A percentile compares a stretch with the other conserved stretches of the same genome.
These are phyloP conservation scores for Chaetothyriales sp. DNA, from an alignment of 2,329 filamentous ascomycete species.

Conservation along the genomic window DNA sequence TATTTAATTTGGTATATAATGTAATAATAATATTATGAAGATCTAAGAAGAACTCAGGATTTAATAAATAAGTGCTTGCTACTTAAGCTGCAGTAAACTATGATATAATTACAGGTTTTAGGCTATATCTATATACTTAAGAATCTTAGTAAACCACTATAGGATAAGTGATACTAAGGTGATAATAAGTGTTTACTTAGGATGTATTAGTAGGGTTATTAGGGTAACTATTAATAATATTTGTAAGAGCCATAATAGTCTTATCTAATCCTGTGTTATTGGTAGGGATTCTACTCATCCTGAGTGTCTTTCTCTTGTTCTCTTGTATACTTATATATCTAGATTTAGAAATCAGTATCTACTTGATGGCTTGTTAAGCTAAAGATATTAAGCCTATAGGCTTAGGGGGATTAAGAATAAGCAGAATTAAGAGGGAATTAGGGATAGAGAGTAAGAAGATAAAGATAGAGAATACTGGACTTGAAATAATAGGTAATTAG, in stretches of 20 bases:
- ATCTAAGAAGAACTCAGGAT: slow-evolving; percentile 7
- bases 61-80: slow-evolving; percentile 12
- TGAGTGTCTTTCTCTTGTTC: slow-evolving; percentile 11
- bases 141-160: slow-evolving; percentile 26
- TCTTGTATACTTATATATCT: slow-evolving; percentile 9
- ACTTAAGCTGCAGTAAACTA: slow-evolving; percentile 19
- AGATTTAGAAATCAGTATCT: slow-evolving; percentile 7
- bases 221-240: slow-evolving; percentile 24
- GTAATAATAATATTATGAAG: slow-evolving; percentile 23
- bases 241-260: slow-evolving; percentile 19
- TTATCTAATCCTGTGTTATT: slow-evolving; percentile 30
- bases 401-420: no score
- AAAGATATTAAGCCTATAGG: no score
- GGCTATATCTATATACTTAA: slow-evolving; percentile 20
- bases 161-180: slow-evolving; percentile 22
- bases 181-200: slow-evolving; percentile 28
- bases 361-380: background rate
- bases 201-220: slow-evolving; percentile 6
- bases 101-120: slow-evolving; percentile 7
- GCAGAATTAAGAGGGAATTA: no score
- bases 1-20: slow-evolving; percentile 26
- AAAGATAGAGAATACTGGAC: no score
- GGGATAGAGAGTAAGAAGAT: no score
- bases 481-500: no score
- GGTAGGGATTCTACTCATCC: slow-evolving; percentile 25